Conservation (phyloP, 2,329 filamentous ascomycete species). For the Epichloe hybrida region DNA sequence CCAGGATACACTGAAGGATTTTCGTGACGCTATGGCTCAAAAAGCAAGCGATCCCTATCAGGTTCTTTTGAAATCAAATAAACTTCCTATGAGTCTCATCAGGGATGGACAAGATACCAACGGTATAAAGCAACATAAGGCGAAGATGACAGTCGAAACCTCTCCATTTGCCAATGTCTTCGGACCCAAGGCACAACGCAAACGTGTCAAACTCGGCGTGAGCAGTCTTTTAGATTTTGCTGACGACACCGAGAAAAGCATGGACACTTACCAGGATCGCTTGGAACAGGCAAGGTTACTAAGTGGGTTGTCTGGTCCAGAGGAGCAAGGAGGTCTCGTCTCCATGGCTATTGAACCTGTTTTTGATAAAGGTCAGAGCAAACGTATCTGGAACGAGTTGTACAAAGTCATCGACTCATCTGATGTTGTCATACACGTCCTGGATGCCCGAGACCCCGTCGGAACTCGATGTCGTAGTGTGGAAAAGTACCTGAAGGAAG, state of each 20-base stretch:
- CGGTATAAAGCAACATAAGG: constrained; percentile 80
- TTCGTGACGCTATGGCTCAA: constrained; percentile 85
- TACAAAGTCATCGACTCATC: constrained; percentile 92
- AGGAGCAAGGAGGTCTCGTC: constrained; percentile 34
- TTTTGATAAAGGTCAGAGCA: constrained; percentile 88
- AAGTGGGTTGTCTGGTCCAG: constrained; percentile 52
- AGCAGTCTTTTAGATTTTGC: constrained; percentile 72
- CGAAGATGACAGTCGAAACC: constrained; percentile 85
- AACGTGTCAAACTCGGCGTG: constrained; percentile 79
- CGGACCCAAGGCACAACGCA: constrained; percentile 83
- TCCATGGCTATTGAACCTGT: constrained; percentile 67
- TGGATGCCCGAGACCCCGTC: constrained; percentile 79
- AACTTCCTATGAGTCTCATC: constrained; percentile 91
- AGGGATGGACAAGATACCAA: constrained; percentile 64
- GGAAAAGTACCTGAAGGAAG: constrained; percentile 85
- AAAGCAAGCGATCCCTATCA: constrained; percentile 83
- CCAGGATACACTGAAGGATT: constrained; percentile 74
- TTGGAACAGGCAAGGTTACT: constrained; percentile 66
- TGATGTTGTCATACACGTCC: constrained; percentile 88
- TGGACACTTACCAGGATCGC: constrained; percentile 69
- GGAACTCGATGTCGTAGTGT: constrained; percentile 69
- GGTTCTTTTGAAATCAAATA: constrained; percentile 92
- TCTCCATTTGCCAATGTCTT: constrained; percentile 81
- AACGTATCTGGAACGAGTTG: constrained; percentile 93
- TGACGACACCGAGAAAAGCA: constrained; percentile 63